Conservation (phyloP, 163 green algal genomes). For the Chlamydomonas reinhardtii region DNA sequence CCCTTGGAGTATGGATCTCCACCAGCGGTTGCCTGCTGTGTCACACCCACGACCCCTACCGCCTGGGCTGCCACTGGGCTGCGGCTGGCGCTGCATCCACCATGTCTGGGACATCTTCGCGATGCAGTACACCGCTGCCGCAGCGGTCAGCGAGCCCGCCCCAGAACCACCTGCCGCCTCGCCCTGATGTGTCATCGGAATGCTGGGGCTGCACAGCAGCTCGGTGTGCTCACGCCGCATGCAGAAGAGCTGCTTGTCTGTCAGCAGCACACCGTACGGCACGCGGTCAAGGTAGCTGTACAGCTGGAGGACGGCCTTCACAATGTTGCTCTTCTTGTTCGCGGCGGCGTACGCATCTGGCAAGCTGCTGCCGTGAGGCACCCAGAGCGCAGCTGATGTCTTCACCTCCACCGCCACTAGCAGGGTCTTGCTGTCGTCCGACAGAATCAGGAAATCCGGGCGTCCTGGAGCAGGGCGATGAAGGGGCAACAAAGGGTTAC, state of each 20-base stretch:
- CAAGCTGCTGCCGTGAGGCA: background rate
- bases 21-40: background rate
- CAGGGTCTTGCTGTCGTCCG: background rate
- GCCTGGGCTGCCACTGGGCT: background rate
- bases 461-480: background rate
- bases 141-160: background rate
- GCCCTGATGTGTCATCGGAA: background rate
- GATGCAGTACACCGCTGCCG: constrained; percentile 5
- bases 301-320: background rate
- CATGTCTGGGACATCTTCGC: background rate
- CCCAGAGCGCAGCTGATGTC: background rate
- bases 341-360: background rate
- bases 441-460: background rate
- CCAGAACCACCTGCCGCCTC: background rate
- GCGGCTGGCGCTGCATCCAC: background rate
- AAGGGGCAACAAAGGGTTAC: no score
- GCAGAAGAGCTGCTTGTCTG: background rate
- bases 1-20: background rate
- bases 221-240: background rate
- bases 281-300: background rate
- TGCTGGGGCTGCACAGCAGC: background rate
- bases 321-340: background rate
- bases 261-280: background rate
- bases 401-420: constrained; percentile 4
- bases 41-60: no score